These are phyloP conservation scores for Quercus wislizeni DNA, from an alignment of 306 rosid genomes.

Conservation along the genomic window DNA sequence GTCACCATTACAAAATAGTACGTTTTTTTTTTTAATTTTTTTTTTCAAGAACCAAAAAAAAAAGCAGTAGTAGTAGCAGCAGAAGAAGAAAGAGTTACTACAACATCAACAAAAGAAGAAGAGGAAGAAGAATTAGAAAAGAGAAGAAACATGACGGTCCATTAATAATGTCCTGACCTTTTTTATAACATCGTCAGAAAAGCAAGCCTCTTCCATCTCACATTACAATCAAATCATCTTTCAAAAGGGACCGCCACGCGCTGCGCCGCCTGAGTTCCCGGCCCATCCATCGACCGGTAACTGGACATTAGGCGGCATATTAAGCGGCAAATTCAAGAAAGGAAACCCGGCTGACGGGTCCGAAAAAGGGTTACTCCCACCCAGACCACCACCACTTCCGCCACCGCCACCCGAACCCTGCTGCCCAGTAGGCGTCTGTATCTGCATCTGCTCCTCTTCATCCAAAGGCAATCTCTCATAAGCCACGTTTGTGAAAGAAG, in stretches of 20 bases:
- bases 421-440: constrained; percentile 44
- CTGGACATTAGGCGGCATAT: constrained; percentile 91
- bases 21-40: too few species aligned
- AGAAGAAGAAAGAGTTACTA: constrained; percentile 7
- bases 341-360: constrained; percentile 78
- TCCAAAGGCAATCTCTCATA: constrained; percentile 80
- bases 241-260: constrained; percentile 43
- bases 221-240: not conserved
- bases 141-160: constrained; percentile 17
- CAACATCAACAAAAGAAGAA: constrained; percentile 13
- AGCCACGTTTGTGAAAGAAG: constrained; percentile 87
- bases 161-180: constrained; percentile 57
- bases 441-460: constrained; percentile 57
- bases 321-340: constrained; percentile 73
- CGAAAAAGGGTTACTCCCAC: constrained; percentile 37
- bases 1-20: constrained; percentile 4
- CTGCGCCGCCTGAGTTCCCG: constrained; percentile 30
- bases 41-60: constrained; percentile 1
- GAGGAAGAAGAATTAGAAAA: not conserved
- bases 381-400: constrained; percentile 16
- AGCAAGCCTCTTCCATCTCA: constrained; percentile 17
- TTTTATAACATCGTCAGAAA: not conserved
- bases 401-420: constrained; percentile 41
- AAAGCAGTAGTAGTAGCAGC: not conserved
- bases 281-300: constrained; percentile 63